A percentile compares a stretch with the other conserved stretches of the same genome.
Evolutionary conservation across 2,329 filamentous ascomycete genomes (phyloP).

Genomic region (Elsinoe australis): DNA sequence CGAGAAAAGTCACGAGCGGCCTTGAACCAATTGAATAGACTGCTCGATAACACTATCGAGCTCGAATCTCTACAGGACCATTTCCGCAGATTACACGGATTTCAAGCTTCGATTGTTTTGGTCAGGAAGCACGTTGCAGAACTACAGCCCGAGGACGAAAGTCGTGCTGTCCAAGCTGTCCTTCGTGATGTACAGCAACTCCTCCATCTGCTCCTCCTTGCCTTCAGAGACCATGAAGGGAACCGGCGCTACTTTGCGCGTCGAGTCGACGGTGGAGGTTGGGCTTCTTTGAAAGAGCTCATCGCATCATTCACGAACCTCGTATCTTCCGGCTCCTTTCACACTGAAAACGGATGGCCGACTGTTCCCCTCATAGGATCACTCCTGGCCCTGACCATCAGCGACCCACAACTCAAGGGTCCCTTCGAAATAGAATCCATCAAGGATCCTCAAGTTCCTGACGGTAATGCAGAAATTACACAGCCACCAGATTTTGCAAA

Average conservation of each 20-base stretch:
- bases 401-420: background rate
- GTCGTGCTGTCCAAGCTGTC: constrained; percentile 68
- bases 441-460: background rate
- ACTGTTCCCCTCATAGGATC: background rate
- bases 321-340: too few relatives aligned
- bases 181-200: constrained; percentile 37
- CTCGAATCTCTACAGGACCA: constrained; percentile 51
- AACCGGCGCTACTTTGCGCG: constrained; percentile 82
- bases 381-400: background rate
- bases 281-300: constrained; percentile 65
- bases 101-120: constrained; percentile 63
- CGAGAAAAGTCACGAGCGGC: constrained; percentile 13
- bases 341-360: too few relatives aligned
- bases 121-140: constrained; percentile 34
- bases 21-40: constrained; percentile 16
- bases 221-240: constrained; percentile 69
- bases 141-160: constrained; percentile 40
- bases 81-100: constrained; percentile 74
- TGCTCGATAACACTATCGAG: constrained; percentile 17
- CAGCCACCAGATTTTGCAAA: background rate
- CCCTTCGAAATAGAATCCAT: too few relatives aligned
- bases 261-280: constrained; percentile 67
- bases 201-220: constrained; percentile 66
- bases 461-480: background rate
- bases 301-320: too few relatives aligned